Conservation (phyloP, 2,329 filamentous ascomycete genomes). For the Fusarium sp. region DNA sequence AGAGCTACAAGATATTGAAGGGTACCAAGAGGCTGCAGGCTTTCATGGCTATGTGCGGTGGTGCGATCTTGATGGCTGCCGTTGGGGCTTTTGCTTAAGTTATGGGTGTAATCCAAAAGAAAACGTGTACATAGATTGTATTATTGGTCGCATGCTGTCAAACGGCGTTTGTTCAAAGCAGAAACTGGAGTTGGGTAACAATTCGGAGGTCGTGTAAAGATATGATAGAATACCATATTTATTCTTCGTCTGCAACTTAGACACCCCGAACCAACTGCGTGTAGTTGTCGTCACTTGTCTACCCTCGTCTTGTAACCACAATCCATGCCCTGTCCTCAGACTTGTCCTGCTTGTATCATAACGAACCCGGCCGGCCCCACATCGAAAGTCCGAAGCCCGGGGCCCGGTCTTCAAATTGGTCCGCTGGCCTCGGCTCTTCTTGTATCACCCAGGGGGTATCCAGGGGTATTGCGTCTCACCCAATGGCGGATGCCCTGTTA, state of each 20-base stretch:
- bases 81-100: constrained; percentile 78
- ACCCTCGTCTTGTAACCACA: neutral
- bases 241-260: neutral
- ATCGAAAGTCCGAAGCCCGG: constrained; percentile 30
- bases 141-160: constrained; percentile 15
- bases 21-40: constrained; percentile 73
- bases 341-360: constrained; percentile 1
- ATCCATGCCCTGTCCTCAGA: neutral
- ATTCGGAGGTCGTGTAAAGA: neutral
- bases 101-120: neutral
- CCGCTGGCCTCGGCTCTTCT: constrained; percentile 22
- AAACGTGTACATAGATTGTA: constrained; percentile 37
- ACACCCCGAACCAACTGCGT: neutral
- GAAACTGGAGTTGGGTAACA: constrained; percentile 12
- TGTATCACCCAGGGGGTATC: constrained; percentile 4
- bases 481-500: constrained; percentile 35
- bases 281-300: neutral
- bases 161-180: constrained; percentile 20
- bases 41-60: constrained; percentile 72
- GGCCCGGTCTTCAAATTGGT: constrained; percentile 27
- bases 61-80: constrained; percentile 76
- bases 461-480: constrained; percentile 5
- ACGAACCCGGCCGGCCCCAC: constrained; percentile 35
- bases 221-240: neutral
- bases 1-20: constrained; percentile 76